phyloP scores from a whole-genome alignment of 495 filamentous ascomycete species.

The Talaromyces nanjingensis region DNA sequence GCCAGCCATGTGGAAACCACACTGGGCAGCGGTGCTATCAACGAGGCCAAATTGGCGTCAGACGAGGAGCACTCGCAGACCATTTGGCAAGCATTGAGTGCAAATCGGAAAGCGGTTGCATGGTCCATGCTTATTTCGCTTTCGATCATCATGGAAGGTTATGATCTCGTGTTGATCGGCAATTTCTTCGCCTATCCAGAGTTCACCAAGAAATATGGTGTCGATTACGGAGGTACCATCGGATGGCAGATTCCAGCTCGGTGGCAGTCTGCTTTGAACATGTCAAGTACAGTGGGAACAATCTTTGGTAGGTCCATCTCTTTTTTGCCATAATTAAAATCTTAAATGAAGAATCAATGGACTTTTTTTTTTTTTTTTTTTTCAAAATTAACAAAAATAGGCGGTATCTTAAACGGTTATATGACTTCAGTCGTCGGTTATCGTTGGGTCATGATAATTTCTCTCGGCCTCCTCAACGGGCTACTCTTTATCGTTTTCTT shows the following conservation, averaged over 20 bases:
- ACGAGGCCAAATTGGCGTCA: conserved; percentile 26
- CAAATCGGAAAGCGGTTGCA: conserved; percentile 41
- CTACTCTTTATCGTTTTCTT: conserved; percentile 53
- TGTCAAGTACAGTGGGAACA: conserved; percentile 27
- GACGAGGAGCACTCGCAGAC: conserved; percentile 28
- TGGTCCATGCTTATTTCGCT: conserved; percentile 41
- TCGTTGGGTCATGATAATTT: conserved; percentile 30
- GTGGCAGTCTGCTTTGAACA: conserved; percentile 30
- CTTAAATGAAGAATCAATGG: not conserved
- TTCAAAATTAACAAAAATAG: conserved; percentile 8
- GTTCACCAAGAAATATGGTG: conserved; percentile 33
- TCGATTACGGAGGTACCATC: conserved; percentile 14
- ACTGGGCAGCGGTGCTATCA: conserved; percentile 12
- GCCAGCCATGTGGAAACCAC: conserved; percentile 5
- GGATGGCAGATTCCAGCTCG: conserved; percentile 25
- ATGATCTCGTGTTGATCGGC: conserved; percentile 39
- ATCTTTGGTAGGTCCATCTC: conserved; percentile 22
- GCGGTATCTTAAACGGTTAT: conserved; percentile 35
- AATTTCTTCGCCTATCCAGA: conserved; percentile 32
- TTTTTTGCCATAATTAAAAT: not conserved
- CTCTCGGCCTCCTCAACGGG: conserved; percentile 35
- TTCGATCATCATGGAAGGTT: conserved; percentile 46
- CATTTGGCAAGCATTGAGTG: conserved; percentile 25
- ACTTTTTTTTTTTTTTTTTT: too few species aligned
- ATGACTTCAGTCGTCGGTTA: conserved; percentile 41